Evolutionary conservation across 2,329 filamentous ascomycete genomes (phyloP), one percentile per base, ranked within the genome.

Genomic region (Trichoderma sp.): DNA sequence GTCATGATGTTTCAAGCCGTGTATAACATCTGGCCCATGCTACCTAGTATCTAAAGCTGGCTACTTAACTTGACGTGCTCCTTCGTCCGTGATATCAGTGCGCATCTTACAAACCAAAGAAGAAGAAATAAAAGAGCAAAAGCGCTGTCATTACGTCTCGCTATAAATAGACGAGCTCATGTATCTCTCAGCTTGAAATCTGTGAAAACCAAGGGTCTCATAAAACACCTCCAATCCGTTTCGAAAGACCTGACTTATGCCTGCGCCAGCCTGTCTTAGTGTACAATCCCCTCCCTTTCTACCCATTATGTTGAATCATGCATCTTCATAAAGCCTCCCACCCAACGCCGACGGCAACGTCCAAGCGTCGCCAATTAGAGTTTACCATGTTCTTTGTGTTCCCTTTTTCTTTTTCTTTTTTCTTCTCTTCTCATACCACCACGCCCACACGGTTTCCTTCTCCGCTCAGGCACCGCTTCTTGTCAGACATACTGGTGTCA

Each of bases 381-480:
- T 28, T 28, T 43, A n/a, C 39, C 39, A n/a, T 43, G 15, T 43
- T 43, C 39, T 43, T 43, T 43, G 39, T 43, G 15, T 43, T 43
- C 7, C 3, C 12, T n/a, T 43, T 43, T 43, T 43, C 39, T 43
- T 43, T 43, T 15, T 11, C 51, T 67, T 32, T n/a, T 28, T 5
- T 18, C 56, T 74, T 74, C 36, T 9, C 21, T 21, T 43, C 18
- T 43, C 36, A 80, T 67, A 76, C 78, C 28, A 81, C 80, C 28
- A 81, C 76, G 1, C 79, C 78, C 15, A 81, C 73, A 0, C 75
- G 74, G 5, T 77, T 74, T 3, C 78, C 77, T 63, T 81, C 78
- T 4, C 32, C 66, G 3, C 72, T 75, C 5, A 82, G 68, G 63
- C 80, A 78, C n/a, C 78, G 76, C 69, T 78, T 81, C 77, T 83